phyloP scores from a whole-genome alignment of 164 flowering plant species.

The Taxillus chinensis region DNA sequence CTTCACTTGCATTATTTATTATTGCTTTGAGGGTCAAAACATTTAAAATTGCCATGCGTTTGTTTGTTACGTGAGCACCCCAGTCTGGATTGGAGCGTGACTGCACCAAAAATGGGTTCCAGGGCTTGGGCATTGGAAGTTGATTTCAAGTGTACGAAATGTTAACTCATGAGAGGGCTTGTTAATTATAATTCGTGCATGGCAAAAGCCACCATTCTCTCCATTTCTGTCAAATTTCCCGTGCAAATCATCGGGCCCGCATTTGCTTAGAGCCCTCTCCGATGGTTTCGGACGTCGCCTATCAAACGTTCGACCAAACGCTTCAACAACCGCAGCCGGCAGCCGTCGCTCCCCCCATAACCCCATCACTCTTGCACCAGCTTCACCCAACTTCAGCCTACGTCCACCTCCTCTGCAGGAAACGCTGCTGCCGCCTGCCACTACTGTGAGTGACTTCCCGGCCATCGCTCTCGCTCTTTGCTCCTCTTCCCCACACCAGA shows the following conservation, averaged over 20 bases:
- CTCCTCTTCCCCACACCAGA: constrained; percentile 28
- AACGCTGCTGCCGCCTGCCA: constrained; percentile 94
- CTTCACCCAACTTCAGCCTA: constrained; percentile 80
- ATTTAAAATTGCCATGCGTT: too few species aligned
- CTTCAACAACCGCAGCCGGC: too few species aligned
- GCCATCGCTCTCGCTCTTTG: constrained; percentile 90
- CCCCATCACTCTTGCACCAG: constrained; percentile 5
- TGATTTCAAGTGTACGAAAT: too few species aligned
- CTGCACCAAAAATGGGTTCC: too few species aligned
- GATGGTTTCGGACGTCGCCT: constrained; percentile 12
- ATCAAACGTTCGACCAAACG: constrained; percentile 66
- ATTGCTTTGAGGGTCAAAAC: too few species aligned
- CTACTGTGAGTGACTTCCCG: constrained; percentile 96
- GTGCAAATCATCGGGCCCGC: constrained; percentile 17
- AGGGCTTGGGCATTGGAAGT: too few species aligned
- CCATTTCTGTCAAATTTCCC: constrained; percentile 37
- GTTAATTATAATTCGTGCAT: too few species aligned
- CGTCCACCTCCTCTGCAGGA: constrained; percentile 92
- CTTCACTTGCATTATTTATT: too few species aligned
- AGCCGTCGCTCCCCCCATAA: constrained; percentile 10
- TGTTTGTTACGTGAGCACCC: too few species aligned
- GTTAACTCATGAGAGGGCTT: too few species aligned
- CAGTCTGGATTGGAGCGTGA: too few species aligned
- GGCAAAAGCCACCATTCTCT: constrained; percentile 35
- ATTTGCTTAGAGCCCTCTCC: neutral